These are phyloP conservation scores for Umbelopsis sp. DNA, from an alignment of 192 early-diverging fungal genomes.

Conservation along the genomic window DNA sequence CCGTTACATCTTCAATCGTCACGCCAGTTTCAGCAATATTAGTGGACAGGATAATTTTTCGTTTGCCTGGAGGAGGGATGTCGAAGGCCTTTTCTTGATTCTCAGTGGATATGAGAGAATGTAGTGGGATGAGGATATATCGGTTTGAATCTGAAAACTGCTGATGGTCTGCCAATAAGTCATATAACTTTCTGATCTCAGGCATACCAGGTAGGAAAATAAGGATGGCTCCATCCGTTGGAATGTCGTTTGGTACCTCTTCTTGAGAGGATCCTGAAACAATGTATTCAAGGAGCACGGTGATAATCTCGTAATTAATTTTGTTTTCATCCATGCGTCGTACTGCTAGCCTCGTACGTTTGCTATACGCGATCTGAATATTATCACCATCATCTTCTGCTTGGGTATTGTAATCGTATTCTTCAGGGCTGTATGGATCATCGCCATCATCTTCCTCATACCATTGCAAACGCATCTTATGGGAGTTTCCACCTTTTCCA, in stretches of 20 bases:
- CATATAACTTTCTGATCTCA: slow-evolving; percentile 67
- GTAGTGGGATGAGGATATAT: slow-evolving; percentile 44
- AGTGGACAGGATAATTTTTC: slow-evolving; percentile 77
- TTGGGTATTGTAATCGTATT: not conserved
- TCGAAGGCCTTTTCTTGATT: slow-evolving; percentile 72
- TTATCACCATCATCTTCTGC: slow-evolving; percentile 16
- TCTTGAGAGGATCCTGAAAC: slow-evolving; percentile 33
- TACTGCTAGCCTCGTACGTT: slow-evolving; percentile 43
- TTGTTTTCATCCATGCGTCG: slow-evolving; percentile 48
- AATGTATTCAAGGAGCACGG: slow-evolving; percentile 45
- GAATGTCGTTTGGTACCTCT: slow-evolving; percentile 38
- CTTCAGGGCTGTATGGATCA: slow-evolving; percentile 24
- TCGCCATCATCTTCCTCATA: slow-evolving; percentile 36
- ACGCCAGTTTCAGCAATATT: slow-evolving; percentile 87
- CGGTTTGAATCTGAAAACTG: slow-evolving; percentile 50
- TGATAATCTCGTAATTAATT: slow-evolving; percentile 62
- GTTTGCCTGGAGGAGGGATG: slow-evolving; percentile 47
- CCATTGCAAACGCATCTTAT: slow-evolving; percentile 31
- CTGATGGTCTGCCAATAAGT: slow-evolving; percentile 47
- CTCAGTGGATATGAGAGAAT: slow-evolving; percentile 64
- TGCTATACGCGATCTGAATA: not conserved
- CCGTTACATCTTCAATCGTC: slow-evolving; percentile 80
- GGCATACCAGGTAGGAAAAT: slow-evolving; percentile 73
- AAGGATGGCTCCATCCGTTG: slow-evolving; percentile 63
- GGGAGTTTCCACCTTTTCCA: slow-evolving; percentile 45